Evolutionary conservation across 805 yeast genomes (phyloP), one percentile per base, ranked within the genome.

Genomic region (Dipodascopsis tothii): DNA sequence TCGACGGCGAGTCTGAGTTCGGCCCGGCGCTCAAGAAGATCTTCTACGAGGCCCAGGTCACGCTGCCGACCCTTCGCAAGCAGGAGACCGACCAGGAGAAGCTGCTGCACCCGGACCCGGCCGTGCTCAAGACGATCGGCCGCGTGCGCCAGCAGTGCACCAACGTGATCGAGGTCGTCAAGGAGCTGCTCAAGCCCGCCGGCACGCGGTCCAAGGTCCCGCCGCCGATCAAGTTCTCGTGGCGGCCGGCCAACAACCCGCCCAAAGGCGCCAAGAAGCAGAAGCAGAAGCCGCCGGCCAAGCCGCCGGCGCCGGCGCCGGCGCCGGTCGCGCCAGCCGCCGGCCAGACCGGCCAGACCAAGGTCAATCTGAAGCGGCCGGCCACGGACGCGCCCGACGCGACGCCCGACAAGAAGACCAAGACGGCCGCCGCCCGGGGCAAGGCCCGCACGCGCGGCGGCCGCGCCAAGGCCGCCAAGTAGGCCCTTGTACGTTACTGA

Each of bases 181-280:
- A 41, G 20, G 53, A 49, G 37, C 35, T 49, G 43, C 35, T 49
- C 22, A 49, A 49, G 39, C 37, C 34, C 14, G 36, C 39, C 16
- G 11, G 17, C 1, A 18, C 43, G 19, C 43, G 53, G 16, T 37
- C 40, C 9, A 23, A 23, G 21, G 25, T n/a, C 11, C 53, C 53
- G n/a, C 53, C 53, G 18, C 14, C 36, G 19, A 33, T 49, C 11
- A 49, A 43, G 39, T 49, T 49, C 34, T 49, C 53, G 11, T 49
- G 53, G 53, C 35, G 48, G n/a, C 41, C 48, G 36, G n/a, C 39
- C 6, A 35, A 35, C 9, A 19, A 7, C 11, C 7, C 23, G 28
- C 35, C 46, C 20, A 5, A 6, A 17, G 19, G 3, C 5, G 18
- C 7, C 17, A 33, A 17, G 22, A 33, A 14, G 20, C 11, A n/a